Evolutionary conservation across 2,329 filamentous ascomycete genomes (phyloP).

Genomic region (Arthrinium phaeospermum): DNA sequence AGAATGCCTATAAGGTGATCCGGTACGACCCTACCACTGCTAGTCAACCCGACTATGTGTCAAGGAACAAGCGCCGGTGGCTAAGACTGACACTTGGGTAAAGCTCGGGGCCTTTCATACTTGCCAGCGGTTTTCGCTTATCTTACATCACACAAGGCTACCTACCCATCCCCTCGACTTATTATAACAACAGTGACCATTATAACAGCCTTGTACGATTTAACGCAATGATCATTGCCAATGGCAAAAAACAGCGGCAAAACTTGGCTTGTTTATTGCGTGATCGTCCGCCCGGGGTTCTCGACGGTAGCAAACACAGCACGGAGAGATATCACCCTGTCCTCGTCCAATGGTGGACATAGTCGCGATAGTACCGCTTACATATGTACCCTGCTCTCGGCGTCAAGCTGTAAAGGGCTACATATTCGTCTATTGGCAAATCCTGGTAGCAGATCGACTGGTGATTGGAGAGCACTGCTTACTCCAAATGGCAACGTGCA

Average conservation of each 20-base stretch:
- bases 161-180: neutral
- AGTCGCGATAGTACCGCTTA: neutral
- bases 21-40: conserved; percentile 1
- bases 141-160: conserved; percentile 3
- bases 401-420: neutral
- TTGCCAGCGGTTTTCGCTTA: conserved; percentile 3
- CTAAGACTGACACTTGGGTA: neutral
- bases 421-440: conserved; percentile 5
- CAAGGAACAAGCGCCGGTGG: neutral
- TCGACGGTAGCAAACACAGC: neutral
- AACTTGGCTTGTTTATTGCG: neutral
- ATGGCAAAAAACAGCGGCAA: neutral
- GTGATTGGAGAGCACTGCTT: conserved; percentile 3
- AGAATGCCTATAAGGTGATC: conserved; percentile 1
- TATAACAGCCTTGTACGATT: neutral
- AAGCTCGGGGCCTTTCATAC: neutral
- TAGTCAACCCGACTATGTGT: neutral
- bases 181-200: neutral
- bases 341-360: neutral
- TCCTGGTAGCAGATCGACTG: neutral
- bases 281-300: neutral
- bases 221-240: neutral
- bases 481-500: conserved; percentile 8
- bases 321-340: conserved; percentile 1
- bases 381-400: conserved; percentile 1